Base-by-base conservation (phyloP, 495 filamentous ascomycete genomes). In the Xylaria venustula region DNA sequence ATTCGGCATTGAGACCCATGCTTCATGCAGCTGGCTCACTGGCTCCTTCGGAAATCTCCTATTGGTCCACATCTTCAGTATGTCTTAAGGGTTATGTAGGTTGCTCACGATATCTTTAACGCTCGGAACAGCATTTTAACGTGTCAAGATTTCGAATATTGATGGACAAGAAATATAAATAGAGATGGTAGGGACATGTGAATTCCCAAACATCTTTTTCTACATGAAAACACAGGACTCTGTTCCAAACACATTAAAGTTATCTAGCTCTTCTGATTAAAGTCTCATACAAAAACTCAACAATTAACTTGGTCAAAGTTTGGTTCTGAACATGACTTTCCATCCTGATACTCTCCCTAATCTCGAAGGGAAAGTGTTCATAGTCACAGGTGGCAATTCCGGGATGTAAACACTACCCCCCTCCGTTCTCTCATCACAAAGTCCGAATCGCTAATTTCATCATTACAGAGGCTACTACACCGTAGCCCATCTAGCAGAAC, bases 331-430 rank as follows among this genome's bases (percentile, higher is more conserved):
- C 53, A 77, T 78, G 75, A 67, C 67, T 66, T 81, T 80, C 62
- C 66, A 75, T 61, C 74, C 75, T 6, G 69, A 76, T 28, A 67
- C 71, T 53, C 73, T 71, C 28, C 69, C 66, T 32, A 54, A 66
- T 45, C 64, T 71, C 15, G 55, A 53, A 36, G 69, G 69, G 9
- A 66, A 56, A 61, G 60, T 69, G 20, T 71, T 67, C 42, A 42
- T 71, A 36, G 66, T 69, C 37, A 71, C 69, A 11, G 69, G 69
- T 34, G 69, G 69, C 1, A 71, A 71, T 44, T 62, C 66, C 17
- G 69, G 77, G 60, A 76, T 77, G 77, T 79, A 63, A 65, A 73
- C n/a, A n/a, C n/a, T n/a, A n/a, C n/a, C n/a, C n/a, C 75, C 57
- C 28, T 11, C 40, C 54, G 36, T 48, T 48, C 42, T 25, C 54